Percentiles rank a stretch among this genome's conserved stretches.
Conservation (phyloP, 352 stramenopile genomes). For the Phytophthora rubi region DNA sequence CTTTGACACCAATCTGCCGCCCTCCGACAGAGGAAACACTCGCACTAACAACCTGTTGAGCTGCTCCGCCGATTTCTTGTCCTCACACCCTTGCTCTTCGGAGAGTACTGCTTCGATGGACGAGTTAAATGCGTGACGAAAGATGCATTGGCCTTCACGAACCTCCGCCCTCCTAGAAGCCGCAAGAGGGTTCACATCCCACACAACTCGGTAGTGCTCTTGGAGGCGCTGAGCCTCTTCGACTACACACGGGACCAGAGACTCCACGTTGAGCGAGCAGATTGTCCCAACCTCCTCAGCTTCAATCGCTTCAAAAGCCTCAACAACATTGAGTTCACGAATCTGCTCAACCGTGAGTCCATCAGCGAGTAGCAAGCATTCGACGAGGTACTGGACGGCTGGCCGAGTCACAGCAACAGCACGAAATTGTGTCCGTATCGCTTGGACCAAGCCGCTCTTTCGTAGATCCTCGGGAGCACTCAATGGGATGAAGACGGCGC, state of each 20-base stretch:
- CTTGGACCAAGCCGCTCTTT: constrained; percentile 28
- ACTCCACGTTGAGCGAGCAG: constrained; percentile 26
- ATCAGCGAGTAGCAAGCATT: constrained; percentile 38
- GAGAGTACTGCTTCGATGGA: not conserved
- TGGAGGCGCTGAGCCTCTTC: constrained; percentile 26
- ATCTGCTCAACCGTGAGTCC: constrained; percentile 33
- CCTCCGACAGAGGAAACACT: constrained; percentile 38
- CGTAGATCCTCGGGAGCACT: constrained; percentile 12
- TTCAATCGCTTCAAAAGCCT: constrained; percentile 37
- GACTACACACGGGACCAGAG: constrained; percentile 36
- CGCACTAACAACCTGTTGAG: constrained; percentile 14
- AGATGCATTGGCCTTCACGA: constrained; percentile 25
- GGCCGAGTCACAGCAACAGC: constrained; percentile 34
- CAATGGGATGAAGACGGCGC: constrained; percentile 44
- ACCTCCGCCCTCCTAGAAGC: not conserved
- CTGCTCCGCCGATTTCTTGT: not conserved
- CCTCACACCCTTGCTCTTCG: not conserved
- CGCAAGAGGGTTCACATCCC: constrained; percentile 12
- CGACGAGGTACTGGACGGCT: constrained; percentile 32
- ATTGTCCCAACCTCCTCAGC: constrained; percentile 5
- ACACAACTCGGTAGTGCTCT: constrained; percentile 19
- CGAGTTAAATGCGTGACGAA: constrained; percentile 24
- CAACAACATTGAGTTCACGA: constrained; percentile 16
- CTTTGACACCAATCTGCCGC: constrained; percentile 35
- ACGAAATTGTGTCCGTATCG: constrained; percentile 42